A percentile compares a stretch with the other conserved stretches of the same genome.
phyloP scores from a whole-genome alignment of 345 rosid genomes.

The Camelina hispida region DNA sequence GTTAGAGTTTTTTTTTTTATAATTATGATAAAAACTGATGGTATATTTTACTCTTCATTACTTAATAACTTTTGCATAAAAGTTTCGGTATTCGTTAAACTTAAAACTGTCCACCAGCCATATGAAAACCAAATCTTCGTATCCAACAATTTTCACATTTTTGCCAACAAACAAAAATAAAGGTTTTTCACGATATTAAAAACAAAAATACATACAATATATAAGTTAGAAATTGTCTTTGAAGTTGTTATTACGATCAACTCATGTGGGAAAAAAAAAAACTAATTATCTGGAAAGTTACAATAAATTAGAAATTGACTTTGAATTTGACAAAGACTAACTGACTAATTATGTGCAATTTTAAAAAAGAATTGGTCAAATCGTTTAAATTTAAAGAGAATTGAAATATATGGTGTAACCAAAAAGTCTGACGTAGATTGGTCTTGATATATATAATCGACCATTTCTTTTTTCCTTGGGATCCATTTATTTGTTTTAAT shows the following conservation, averaged over 20 bases:
- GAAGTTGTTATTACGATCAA: conserved; percentile 1
- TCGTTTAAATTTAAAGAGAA: neutral
- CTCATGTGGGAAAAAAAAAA: neutral
- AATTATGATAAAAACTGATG: neutral
- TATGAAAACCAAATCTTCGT: neutral
- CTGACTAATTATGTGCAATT: conserved; percentile 17
- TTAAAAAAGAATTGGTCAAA: neutral
- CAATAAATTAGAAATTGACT: conserved; percentile 8
- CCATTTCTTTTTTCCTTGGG: neutral
- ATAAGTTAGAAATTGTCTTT: no score
- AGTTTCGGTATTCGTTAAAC: neutral
- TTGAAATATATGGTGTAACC: conserved; percentile 20
- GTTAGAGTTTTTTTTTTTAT: neutral
- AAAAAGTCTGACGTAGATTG: conserved; percentile 32
- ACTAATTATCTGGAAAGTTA: neutral
- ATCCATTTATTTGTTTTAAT: conserved; percentile 1
- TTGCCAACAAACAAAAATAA: conserved; percentile 27
- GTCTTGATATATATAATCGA: conserved; percentile 25
- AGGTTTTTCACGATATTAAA: conserved; percentile 2
- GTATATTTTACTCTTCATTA: conserved; percentile 2
- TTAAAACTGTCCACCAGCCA: neutral
- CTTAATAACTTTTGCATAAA: neutral
- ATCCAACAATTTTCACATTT: neutral
- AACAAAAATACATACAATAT: neutral
- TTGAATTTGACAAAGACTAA: conserved; percentile 32